Evolutionary conservation across 2,329 filamentous ascomycete species (phyloP), one percentile per base, ranked within the genome.

Genomic region (Ascosphaera apis): DNA sequence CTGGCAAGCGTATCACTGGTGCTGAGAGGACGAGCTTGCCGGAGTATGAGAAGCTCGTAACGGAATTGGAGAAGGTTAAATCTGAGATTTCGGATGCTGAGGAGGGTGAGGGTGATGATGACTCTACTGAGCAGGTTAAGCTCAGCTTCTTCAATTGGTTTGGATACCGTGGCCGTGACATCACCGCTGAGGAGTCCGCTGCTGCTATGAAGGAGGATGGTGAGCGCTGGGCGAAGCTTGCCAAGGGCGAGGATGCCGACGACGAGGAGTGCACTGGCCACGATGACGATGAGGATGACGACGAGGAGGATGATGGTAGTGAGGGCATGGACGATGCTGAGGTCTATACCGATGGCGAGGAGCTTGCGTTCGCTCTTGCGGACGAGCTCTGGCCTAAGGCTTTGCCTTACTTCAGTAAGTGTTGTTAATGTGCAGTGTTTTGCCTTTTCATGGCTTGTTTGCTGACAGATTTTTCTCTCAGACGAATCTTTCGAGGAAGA

Each of bases 101-200:
- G 11, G 47, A 51, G 3, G 47, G 48, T 12, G 48, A 48, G 18
- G 49, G 52, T 11, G 51, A 55, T 11, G 56, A 56, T 11, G 53
- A 56, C 27, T 49, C 54, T 16, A 47, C 53, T 9, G 51, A 59
- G 38, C 39, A 41, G 15, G 36, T 36, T 16, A 47, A 55, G 33
- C 52, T 73, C 35, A 83, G 76, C 57, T 92, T 93, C 66, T 93
- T 93, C 53, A 71, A 73, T 39, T 88, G 76, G 68, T 93, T 93
- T 53, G 80, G 76, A 37, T 93, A 75, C 61, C 70, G 66, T 42
- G 80, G 72, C 43, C 62, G 69, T 43, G 69, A 69, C 48, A 60
- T 92, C 46, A 69, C 67, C 33, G 75, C 70, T 2, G 76, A 80
- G 55, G 78, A 91, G 64, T 76, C 68, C 46, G 60, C 59, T 44